Evolutionary conservation across 495 filamentous ascomycete genomes (phyloP), one percentile per base, ranked within the genome.

Genomic region (Talaromyces thailandensis): DNA sequence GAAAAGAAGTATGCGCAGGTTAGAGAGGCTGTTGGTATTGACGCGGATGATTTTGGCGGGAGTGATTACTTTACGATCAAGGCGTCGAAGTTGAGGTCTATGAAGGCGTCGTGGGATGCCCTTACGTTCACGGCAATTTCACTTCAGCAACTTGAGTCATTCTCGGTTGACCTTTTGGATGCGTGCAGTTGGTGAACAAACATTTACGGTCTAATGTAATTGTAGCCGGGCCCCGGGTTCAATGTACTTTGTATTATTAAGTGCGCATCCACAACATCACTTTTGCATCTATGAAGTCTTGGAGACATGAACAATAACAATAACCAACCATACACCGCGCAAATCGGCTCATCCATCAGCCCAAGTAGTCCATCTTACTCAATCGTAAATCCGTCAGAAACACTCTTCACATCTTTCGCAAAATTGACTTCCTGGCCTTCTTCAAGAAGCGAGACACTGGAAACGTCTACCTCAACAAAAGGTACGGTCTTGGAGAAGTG

Each of bases 381-480:
- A 69, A 97, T 91, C 60, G 87, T 63, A 76, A 89, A 96, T 32
- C 82, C 84, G 56, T 96, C 93, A 2, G 92, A 87, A 60, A 91
- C 82, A 35, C 88, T 92, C 75, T 87, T 93, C 64, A 96, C 78
- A 50, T 96, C 93, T 77, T 95, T 96, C 14, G 88, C 88, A 75
- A 93, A 98, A 3, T 86, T 82, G 50, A 96, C 84, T 62, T 88
- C 86, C 70, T 96, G 88, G 60, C 88, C 84, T 81, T 90, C 84
- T 53, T 93, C 92, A 53, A 93, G 67, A 62, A 98, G 76, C 6
- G 83, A 80, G 21, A 92, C 86, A 45, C 85, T 82, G 4, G 79
- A 80, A 55, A 97, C 93, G 81, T 95, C 91, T 62, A 97, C 89
- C 68, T 94, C 90, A 32, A 96, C 84, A 70, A 93, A 92, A 24